phyloP scores from a whole-genome alignment of 2,329 filamentous ascomycete genomes.

The Tolypocladium ovalisporum region DNA sequence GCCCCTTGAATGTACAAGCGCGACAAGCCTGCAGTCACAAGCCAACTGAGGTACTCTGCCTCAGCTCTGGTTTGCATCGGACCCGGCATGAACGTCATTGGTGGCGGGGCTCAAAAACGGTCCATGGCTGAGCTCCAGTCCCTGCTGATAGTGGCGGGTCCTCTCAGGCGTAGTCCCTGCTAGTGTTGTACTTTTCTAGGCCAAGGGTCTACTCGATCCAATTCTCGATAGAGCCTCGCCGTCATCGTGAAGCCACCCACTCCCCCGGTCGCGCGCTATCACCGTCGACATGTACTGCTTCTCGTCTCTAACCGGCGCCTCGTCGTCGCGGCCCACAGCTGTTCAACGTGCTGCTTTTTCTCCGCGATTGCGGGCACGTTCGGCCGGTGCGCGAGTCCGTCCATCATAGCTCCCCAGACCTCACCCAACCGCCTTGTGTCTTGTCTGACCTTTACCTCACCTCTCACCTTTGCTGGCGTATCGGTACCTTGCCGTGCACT shows the following conservation, averaged over 20 bases:
- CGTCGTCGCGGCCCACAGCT: neutral
- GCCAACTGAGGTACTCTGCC: neutral
- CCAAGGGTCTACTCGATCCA: no score
- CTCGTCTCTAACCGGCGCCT: neutral
- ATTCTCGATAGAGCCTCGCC: neutral
- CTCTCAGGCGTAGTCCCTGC: neutral
- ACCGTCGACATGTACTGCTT: neutral
- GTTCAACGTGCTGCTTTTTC: neutral
- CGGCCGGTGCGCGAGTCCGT: neutral
- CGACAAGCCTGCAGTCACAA: neutral
- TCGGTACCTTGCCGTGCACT: neutral
- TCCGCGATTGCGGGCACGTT: constrained; percentile 5
- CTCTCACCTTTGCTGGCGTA: neutral
- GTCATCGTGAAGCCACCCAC: neutral
- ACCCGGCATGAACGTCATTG: neutral
- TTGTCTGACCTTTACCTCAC: neutral
- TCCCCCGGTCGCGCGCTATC: neutral
- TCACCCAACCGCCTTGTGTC: neutral
- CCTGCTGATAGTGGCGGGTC: neutral
- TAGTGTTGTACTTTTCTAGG: neutral
- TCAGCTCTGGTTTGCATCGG: neutral
- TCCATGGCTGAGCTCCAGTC: neutral
- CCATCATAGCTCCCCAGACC: neutral
- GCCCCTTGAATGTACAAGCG: neutral
- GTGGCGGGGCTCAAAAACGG: neutral